These are phyloP conservation scores for Panicum miliaceum DNA, from an alignment of 176 grass and related monocot genomes.

Conservation along the genomic window DNA sequence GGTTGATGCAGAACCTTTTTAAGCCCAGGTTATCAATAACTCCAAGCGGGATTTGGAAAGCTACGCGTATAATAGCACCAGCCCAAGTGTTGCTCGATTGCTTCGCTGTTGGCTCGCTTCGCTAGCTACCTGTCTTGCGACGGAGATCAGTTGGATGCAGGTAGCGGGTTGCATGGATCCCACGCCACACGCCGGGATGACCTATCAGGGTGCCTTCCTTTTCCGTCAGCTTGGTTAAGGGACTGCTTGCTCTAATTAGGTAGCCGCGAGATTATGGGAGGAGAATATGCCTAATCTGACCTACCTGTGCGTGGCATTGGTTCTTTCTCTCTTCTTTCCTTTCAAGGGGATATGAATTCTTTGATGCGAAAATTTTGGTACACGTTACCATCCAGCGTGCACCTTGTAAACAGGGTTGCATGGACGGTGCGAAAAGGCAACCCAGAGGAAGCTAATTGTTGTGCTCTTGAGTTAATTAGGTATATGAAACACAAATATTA, in stretches of 20 bases:
- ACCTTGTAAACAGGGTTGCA: not conserved
- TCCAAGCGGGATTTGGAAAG: not conserved
- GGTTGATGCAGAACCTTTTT: not conserved
- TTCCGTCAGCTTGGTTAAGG: conserved; percentile 40
- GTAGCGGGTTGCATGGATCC: not conserved
- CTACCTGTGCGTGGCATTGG: not conserved
- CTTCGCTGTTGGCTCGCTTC: conserved; percentile 30
- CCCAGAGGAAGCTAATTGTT: not conserved
- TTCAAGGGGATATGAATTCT: not conserved
- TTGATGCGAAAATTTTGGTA: not conserved
- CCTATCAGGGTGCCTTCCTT: conserved; percentile 15
- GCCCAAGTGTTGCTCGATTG: not conserved
- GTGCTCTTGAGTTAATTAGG: not conserved
- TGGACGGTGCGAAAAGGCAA: not conserved
- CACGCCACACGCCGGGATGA: conserved; percentile 9
- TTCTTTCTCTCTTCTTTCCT: too few relatives aligned
- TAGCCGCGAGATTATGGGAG: not conserved
- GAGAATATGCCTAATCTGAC: conserved; percentile 38
- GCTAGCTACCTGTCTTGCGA: conserved; percentile 8
- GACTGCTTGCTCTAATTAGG: conserved; percentile 23
- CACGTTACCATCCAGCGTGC: not conserved
- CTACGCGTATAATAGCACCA: not conserved
- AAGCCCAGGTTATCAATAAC: not conserved
- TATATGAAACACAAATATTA: too few relatives aligned
- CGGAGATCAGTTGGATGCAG: not conserved